Conservation (phyloP, 495 filamentous ascomycete genomes). For the Podospora bellae-mahoneyi region DNA sequence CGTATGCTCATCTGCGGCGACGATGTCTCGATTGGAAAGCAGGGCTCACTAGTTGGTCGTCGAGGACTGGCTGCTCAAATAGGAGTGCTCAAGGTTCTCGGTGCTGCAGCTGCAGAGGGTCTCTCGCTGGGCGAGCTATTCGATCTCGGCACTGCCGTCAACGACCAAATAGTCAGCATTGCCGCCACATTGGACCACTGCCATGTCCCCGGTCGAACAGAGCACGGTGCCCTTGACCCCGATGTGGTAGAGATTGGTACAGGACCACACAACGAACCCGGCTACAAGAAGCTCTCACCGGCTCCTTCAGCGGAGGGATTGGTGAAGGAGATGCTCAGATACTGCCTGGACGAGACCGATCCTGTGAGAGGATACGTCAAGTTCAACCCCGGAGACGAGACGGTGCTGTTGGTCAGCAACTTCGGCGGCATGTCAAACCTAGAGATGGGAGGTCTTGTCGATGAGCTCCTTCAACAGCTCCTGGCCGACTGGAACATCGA, state of each 20-base stretch:
- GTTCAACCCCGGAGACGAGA: conserved; percentile 53
- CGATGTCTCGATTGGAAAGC: conserved; percentile 58
- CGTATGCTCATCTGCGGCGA: conserved; percentile 58
- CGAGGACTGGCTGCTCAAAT: conserved; percentile 57
- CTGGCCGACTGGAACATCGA: conserved; percentile 40
- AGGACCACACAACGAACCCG: conserved; percentile 62
- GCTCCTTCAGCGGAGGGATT: conserved; percentile 52
- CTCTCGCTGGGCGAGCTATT: conserved; percentile 54
- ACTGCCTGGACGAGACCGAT: conserved; percentile 55
- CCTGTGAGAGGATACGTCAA: conserved; percentile 56
- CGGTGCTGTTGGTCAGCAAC: conserved; percentile 58
- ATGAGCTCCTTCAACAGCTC: conserved; percentile 51
- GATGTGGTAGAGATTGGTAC: conserved; percentile 57
- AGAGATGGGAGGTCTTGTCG: conserved; percentile 56
- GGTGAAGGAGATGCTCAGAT: conserved; percentile 51
- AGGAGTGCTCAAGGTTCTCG: conserved; percentile 41
- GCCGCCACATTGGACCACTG: conserved; percentile 61
- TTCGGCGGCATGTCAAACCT: conserved; percentile 61
- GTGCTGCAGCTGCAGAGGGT: conserved; percentile 40
- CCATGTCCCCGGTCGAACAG: conserved; percentile 58
- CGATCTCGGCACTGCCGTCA: conserved; percentile 53
- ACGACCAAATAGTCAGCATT: conserved; percentile 55
- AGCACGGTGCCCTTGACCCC: conserved; percentile 48
- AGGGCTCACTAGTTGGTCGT: conserved; percentile 53
- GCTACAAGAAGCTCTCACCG: conserved; percentile 53